Evolutionary conservation across 1,284 basidiomycete genomes (phyloP).

Genomic region (Rhodotorula sp.): DNA sequence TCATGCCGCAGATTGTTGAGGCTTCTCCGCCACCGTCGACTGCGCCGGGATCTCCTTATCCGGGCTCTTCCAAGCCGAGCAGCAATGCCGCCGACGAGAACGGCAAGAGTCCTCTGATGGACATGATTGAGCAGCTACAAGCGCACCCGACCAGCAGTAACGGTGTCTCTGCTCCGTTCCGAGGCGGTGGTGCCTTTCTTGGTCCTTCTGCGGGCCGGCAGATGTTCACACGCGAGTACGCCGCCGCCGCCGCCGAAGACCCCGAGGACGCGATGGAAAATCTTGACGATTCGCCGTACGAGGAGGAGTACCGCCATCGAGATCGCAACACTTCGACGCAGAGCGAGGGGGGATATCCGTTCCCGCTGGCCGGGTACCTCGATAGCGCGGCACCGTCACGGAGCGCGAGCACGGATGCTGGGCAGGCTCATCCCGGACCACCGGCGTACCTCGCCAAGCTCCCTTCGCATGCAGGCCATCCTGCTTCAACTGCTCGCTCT

Average conservation of each 20-base stretch:
- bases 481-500: neutral
- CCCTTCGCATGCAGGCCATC: neutral
- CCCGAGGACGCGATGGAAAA: neutral
- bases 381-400: neutral
- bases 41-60: too few species aligned
- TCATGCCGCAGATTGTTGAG: neutral
- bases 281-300: neutral
- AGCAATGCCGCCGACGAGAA: neutral
- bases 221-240: neutral
- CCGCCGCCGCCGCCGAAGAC: neutral
- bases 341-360: slow-evolving; percentile 8
- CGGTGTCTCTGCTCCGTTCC: too few species aligned
- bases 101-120: slow-evolving; percentile 4
- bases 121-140: slow-evolving; percentile 11
- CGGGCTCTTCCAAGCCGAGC: neutral
- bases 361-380: slow-evolving; percentile 21
- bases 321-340: neutral
- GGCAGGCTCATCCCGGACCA: neutral
- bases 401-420: neutral
- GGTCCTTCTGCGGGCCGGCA: neutral
- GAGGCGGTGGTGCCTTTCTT: too few species aligned
- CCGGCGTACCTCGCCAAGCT: neutral
- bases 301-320: neutral
- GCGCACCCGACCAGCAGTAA: neutral
- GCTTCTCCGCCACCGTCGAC: neutral